These are phyloP conservation scores for Talaromyces pinophilus DNA, from an alignment of 2,329 filamentous ascomycete genomes.

Conservation along the genomic window DNA sequence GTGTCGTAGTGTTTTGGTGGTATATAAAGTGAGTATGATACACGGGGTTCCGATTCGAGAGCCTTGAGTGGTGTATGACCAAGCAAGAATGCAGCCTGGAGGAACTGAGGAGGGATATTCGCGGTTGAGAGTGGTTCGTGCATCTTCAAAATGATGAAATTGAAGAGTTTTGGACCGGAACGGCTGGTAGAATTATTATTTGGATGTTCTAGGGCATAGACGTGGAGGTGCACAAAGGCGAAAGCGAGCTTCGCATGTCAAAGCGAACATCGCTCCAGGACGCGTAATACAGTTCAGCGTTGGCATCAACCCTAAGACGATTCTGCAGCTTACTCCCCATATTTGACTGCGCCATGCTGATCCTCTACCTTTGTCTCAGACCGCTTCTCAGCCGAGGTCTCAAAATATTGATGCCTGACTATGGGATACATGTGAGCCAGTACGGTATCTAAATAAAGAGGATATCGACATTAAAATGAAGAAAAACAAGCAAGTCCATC, in stretches of 20 bases:
- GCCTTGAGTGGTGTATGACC: constrained; percentile 29
- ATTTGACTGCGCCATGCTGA: too few species aligned
- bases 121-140: not conserved
- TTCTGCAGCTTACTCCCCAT: too few species aligned
- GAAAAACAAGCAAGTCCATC: too few species aligned
- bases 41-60: constrained; percentile 30
- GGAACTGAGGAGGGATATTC: constrained; percentile 26
- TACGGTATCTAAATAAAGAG: too few species aligned
- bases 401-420: not conserved
- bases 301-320: too few species aligned
- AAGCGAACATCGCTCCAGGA: not conserved
- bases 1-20: constrained; percentile 28
- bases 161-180: not conserved
- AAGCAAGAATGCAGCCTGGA: constrained; percentile 30
- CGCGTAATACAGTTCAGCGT: too few species aligned
- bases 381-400: too few species aligned
- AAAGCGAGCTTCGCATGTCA: not conserved
- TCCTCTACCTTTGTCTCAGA: too few species aligned
- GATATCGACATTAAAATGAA: too few species aligned
- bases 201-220: not conserved
- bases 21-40: constrained; percentile 35
- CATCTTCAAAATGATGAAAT: not conserved
- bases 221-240: not conserved
- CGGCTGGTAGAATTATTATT: not conserved
- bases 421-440: too few species aligned